A percentile compares a stretch with the other conserved stretches of the same genome.
These are phyloP conservation scores for Raphanus hybrid DNA, from an alignment of 441 rosid genomes.

Conservation along the genomic window DNA sequence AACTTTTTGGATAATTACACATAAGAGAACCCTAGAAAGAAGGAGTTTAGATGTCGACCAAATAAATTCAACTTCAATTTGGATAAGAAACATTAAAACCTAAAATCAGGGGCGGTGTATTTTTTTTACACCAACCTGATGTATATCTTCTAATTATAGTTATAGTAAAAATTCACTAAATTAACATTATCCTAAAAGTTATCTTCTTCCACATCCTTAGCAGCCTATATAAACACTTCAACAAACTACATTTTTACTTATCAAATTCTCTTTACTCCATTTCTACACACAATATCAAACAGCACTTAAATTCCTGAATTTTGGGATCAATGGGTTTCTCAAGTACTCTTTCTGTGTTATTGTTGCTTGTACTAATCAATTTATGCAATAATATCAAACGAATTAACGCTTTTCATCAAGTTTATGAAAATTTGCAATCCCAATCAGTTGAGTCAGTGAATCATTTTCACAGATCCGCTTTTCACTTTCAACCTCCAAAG, in stretches of 20 bases:
- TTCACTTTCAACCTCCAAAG: conserved; percentile 78
- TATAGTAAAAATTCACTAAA: conserved; percentile 15
- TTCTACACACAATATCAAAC: not conserved
- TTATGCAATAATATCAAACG: conserved; percentile 35
- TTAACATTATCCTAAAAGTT: conserved; percentile 31
- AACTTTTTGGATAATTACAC: not conserved
- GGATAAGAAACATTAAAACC: not conserved
- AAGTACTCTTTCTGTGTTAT: conserved; percentile 2
- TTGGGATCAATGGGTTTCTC: conserved; percentile 35
- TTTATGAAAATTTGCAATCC: conserved; percentile 46
- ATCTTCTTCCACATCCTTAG: conserved; percentile 15
- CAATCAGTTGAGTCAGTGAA: conserved; percentile 32
- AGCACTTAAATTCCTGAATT: not conserved
- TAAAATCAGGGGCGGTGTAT: not conserved
- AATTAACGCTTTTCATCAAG: conserved; percentile 39
- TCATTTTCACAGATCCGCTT: conserved; percentile 53
- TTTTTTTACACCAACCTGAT: not conserved
- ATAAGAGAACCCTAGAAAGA: not conserved
- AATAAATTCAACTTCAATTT: conserved; percentile 2
- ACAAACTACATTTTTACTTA: conserved; percentile 6
- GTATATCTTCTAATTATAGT: conserved; percentile 21
- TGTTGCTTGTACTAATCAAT: conserved; percentile 20
- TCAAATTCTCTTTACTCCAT: conserved; percentile 15
- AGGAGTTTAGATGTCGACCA: not conserved
- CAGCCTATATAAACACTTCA: conserved; percentile 26